Evolutionary conservation across 1,284 basidiomycete species (phyloP).

Genomic region (Apiotrichum montevideense): DNA sequence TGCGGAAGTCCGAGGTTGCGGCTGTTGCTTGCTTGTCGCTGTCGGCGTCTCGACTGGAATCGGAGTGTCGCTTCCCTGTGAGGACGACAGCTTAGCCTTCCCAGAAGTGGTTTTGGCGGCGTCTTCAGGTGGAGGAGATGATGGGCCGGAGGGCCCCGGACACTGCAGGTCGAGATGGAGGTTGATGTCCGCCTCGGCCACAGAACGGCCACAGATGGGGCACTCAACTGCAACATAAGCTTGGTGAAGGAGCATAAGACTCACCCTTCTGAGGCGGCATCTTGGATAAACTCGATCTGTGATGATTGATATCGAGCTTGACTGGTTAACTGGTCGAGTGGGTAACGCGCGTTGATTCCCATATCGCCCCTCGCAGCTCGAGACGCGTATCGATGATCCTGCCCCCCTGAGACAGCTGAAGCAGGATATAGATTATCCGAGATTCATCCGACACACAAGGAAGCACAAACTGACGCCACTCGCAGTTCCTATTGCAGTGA

Average conservation of each 20-base stretch:
- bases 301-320: no score
- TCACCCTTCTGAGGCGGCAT: not conserved
- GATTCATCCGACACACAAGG: no score
- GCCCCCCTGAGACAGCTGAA: no score
- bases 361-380: not conserved
- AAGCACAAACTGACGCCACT: no score
- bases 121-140: constrained; percentile 1
- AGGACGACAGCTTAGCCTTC: not conserved
- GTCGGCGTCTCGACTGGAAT: constrained; percentile 10
- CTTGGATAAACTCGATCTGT: not conserved
- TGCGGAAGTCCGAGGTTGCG: not conserved
- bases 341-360: not conserved
- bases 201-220: constrained; percentile 38
- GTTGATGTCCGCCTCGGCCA: constrained; percentile 42
- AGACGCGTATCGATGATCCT: no score
- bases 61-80: not conserved
- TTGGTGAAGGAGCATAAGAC: not conserved
- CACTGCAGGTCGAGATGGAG: constrained; percentile 45
- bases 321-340: not conserved
- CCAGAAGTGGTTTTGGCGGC: not conserved
- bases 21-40: not conserved
- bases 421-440: no score
- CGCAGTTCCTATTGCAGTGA: no score
- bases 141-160: constrained; percentile 16
- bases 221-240: constrained; percentile 28